Evolutionary conservation across 805 yeast species (phyloP), one percentile per base, ranked within the genome.

Genomic region (Kluyveromyces starmeri): DNA sequence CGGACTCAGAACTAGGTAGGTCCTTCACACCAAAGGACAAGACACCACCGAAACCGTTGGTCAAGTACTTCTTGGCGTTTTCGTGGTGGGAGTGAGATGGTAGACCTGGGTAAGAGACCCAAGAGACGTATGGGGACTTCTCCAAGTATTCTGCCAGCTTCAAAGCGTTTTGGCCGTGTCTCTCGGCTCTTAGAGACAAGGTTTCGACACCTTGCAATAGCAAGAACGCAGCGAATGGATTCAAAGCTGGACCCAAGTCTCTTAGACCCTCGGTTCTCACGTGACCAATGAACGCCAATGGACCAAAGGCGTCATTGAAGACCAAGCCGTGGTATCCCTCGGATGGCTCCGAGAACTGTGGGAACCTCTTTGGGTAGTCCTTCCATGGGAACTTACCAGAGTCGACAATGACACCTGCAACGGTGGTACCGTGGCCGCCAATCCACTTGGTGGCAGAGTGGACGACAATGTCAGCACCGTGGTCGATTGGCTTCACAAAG

Each of bases 371-470:
- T 28, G 92, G 89, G 62, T 83, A 73, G 43, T 83, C 73, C 38
- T 71, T 67, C 88, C 95, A 89, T 51, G 89, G 94, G 70, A 89
- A 89, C 33, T 82, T 88, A 47, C 96, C 96, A 23, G 86, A 75
- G 58, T 89, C 96, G 31, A 89, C 70, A 45, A 89, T 70, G 35
- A 79, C 83, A 68, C 97, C 97, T 35, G 82, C 96, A 59, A 88
- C 78, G 28, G 96, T 84, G 38, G 83, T 85, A 55, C 97, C 96
- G 56, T 88, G 96, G 40, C 96, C 97, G 44, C 95, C 95, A 46
- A 88, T 88, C 96, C 96, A 89, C 62, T 88, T 88, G 40, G 97
- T 88, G 36, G 96, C 95, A 41, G 96, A 86, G 61, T 88, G 95
- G 14, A 82, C 82, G 21, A 89, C 81, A 45, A 88, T 80, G 58